These are phyloP conservation scores for Truncatella angustata DNA, from an alignment of 2,329 filamentous ascomycete genomes.

Conservation along the genomic window DNA sequence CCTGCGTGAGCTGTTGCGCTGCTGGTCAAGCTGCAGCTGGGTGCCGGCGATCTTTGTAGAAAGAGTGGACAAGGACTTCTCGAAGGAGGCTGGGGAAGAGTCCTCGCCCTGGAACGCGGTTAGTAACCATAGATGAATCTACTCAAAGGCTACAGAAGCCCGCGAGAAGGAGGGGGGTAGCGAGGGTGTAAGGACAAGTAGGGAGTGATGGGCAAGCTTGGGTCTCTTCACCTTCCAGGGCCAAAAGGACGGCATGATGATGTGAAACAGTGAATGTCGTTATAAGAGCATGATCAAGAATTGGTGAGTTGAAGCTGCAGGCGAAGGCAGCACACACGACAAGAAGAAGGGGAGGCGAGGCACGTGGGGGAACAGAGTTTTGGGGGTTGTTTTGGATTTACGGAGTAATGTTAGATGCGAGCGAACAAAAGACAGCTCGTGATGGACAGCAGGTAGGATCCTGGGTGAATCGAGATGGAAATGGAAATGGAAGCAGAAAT, in stretches of 20 bases:
- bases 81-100: conserved; percentile 85
- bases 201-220: too few species aligned
- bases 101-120: conserved; percentile 62
- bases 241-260: conserved; percentile 77
- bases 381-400: too few species aligned
- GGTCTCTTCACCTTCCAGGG: conserved; percentile 79
- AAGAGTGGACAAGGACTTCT: conserved; percentile 82
- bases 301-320: conserved; percentile 4
- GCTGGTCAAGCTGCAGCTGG: conserved; percentile 69
- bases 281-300: conserved; percentile 19
- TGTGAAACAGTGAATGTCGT: conserved; percentile 4
- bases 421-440: too few species aligned
- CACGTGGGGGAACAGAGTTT: too few species aligned
- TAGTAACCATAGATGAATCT: not conserved
- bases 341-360: too few species aligned
- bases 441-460: too few species aligned
- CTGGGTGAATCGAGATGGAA: too few species aligned
- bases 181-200: too few species aligned
- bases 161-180: too few species aligned
- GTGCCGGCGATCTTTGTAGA: conserved; percentile 78
- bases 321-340: too few species aligned
- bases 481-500: not conserved
- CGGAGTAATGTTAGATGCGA: too few species aligned
- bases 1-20: conserved; percentile 71
- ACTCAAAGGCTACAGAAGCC: not conserved